These are phyloP conservation scores for Suillus discolor DNA, from an alignment of 768 basidiomycete genomes.

Conservation along the genomic window DNA sequence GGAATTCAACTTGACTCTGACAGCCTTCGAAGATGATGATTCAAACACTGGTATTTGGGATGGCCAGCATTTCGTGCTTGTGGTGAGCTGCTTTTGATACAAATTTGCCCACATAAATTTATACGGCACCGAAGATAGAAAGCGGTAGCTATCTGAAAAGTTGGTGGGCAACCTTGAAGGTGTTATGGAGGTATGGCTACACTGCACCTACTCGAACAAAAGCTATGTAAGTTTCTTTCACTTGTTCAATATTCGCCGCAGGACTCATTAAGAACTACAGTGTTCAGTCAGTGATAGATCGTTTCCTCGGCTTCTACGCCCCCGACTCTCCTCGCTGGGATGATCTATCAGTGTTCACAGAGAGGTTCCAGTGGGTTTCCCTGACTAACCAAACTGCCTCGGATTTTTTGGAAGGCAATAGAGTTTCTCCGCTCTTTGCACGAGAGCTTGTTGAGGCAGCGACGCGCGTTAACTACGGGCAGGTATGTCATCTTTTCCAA, in stretches of 20 bases:
- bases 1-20: slow-evolving; percentile 73
- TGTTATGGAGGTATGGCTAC: slow-evolving; percentile 79
- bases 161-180: slow-evolving; percentile 76
- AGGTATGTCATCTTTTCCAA: slow-evolving; percentile 41
- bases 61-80: slow-evolving; percentile 68
- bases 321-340: slow-evolving; percentile 60
- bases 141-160: slow-evolving; percentile 37
- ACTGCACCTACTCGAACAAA: slow-evolving; percentile 59
- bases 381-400: slow-evolving; percentile 52
- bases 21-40: slow-evolving; percentile 51
- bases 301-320: slow-evolving; percentile 59
- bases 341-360: slow-evolving; percentile 59
- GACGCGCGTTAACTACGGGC: slow-evolving; percentile 84
- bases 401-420: slow-evolving; percentile 57
- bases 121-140: slow-evolving; percentile 38
- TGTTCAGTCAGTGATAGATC: slow-evolving; percentile 55
- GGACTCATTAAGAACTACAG: slow-evolving; percentile 33
- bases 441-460: slow-evolving; percentile 79
- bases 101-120: background rate
- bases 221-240: slow-evolving; percentile 44
- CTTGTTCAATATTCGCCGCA: background rate
- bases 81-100: slow-evolving; percentile 43
- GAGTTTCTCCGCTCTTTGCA: slow-evolving; percentile 60
- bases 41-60: slow-evolving; percentile 75
- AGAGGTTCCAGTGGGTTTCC: slow-evolving; percentile 50